A percentile compares a stretch with the other conserved stretches of the same genome.
phyloP scores from a whole-genome alignment of 2,329 filamentous ascomycete genomes.

The Zarea fungicola region DNA sequence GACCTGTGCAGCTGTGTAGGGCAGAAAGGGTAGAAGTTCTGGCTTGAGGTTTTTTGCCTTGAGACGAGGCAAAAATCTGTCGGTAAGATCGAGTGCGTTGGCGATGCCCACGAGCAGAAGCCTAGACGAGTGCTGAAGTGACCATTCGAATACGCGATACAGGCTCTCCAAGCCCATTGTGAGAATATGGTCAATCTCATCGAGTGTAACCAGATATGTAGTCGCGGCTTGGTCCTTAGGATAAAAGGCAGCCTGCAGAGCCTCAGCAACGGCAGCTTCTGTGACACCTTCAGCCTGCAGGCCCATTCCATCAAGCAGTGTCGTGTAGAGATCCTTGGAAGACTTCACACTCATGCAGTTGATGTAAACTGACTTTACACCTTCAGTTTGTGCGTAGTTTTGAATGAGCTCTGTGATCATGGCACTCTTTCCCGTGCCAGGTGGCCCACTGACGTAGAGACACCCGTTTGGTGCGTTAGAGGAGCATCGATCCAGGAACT shows the following conservation, averaged over 20 bases:
- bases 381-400: slow-evolving; percentile 45
- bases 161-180: slow-evolving; percentile 83
- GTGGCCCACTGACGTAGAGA: slow-evolving; percentile 90
- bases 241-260: slow-evolving; percentile 67
- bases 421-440: slow-evolving; percentile 94
- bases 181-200: slow-evolving; percentile 92
- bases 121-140: slow-evolving; percentile 71
- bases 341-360: slow-evolving; percentile 98
- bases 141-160: slow-evolving; percentile 96
- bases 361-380: slow-evolving; percentile 69
- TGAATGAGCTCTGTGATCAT: slow-evolving; percentile 77
- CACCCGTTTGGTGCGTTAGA: slow-evolving; percentile 65
- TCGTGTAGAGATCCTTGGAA: slow-evolving; percentile 77
- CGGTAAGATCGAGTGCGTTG: slow-evolving; percentile 91
- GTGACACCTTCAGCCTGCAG: slow-evolving; percentile 49
- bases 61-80: slow-evolving; percentile 86
- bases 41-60: slow-evolving; percentile 92
- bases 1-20: slow-evolving; percentile 84
- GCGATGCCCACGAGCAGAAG: slow-evolving; percentile 88
- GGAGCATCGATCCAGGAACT: slow-evolving; percentile 63
- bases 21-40: slow-evolving; percentile 82
- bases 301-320: slow-evolving; percentile 65
- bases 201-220: slow-evolving; percentile 78
- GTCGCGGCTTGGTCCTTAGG: slow-evolving; percentile 50
- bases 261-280: slow-evolving; percentile 62